These are phyloP conservation scores for Plectosphaerella cucumerina DNA, from an alignment of 2,329 filamentous ascomycete species.

Conservation along the genomic window DNA sequence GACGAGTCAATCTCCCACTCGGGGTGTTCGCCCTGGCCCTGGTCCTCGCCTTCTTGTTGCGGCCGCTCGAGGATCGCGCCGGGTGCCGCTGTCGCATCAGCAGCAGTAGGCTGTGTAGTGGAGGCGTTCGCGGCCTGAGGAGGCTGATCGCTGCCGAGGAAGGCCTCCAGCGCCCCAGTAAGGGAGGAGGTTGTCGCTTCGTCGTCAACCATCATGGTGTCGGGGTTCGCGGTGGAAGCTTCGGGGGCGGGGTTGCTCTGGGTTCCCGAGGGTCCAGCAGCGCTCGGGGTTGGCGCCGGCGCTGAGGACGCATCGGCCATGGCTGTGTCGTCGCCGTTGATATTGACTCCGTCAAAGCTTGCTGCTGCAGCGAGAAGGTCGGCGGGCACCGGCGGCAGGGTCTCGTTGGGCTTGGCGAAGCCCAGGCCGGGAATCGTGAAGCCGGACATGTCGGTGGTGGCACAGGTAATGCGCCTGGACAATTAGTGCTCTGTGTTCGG, in stretches of 20 bases:
- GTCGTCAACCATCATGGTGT: slow-evolving; percentile 32
- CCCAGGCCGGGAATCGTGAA: slow-evolving; percentile 40
- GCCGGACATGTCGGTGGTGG: slow-evolving; percentile 30
- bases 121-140: neutral
- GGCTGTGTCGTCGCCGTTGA: neutral
- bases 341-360: slow-evolving; percentile 12
- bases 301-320: neutral
- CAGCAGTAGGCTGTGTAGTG: slow-evolving; percentile 3
- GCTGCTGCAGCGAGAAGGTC: slow-evolving; percentile 25
- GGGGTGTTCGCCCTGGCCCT: slow-evolving; percentile 44
- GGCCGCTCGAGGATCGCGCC: neutral
- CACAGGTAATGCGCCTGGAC: neutral
- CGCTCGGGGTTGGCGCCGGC: neutral
- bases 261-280: neutral
- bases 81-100: neutral
- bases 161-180: slow-evolving; percentile 38
- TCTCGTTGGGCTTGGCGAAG: slow-evolving; percentile 37
- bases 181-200: slow-evolving; percentile 31
- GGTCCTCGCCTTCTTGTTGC: slow-evolving; percentile 25
- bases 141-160: slow-evolving; percentile 31
- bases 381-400: slow-evolving; percentile 30
- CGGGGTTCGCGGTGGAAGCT: slow-evolving; percentile 9
- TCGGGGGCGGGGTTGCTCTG: neutral
- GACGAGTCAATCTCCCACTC: slow-evolving; percentile 86
- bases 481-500: too few species aligned